Evolutionary conservation across 345 rosid genomes (phyloP).

Genomic region (Ceriops zippeliana): DNA sequence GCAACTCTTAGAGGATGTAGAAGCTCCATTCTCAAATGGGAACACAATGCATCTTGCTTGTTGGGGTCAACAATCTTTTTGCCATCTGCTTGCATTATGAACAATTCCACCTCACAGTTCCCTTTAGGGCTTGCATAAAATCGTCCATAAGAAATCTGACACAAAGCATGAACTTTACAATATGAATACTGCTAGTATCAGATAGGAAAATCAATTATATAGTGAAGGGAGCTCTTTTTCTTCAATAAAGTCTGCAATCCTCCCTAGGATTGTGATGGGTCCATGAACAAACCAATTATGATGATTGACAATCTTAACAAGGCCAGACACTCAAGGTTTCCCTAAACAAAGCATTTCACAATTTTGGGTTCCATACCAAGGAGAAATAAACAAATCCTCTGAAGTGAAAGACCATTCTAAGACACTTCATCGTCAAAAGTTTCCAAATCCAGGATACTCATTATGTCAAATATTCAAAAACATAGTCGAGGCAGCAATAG

Average conservation of each 20-base stretch:
- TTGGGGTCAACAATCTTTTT: slow-evolving; percentile 56
- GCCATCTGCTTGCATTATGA: slow-evolving; percentile 60
- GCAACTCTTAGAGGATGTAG: slow-evolving; percentile 54
- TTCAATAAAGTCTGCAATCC: neutral
- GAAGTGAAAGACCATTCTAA: neutral
- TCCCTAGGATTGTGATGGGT: neutral
- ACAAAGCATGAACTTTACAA: neutral
- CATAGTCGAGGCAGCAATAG: neutral
- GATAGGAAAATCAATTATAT: neutral
- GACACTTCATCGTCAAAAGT: neutral
- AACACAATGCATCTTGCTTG: slow-evolving; percentile 52
- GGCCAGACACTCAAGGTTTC: neutral
- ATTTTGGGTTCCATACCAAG: neutral
- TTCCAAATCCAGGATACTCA: neutral
- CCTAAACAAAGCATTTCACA: neutral
- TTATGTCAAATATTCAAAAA: neutral
- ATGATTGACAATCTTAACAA: neutral
- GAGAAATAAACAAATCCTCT: neutral
- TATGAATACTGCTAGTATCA: neutral
- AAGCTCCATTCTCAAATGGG: slow-evolving; percentile 64
- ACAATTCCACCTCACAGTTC: slow-evolving; percentile 53
- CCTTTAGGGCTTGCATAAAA: slow-evolving; percentile 45
- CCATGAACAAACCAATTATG: neutral
- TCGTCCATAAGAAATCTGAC: slow-evolving; percentile 62
- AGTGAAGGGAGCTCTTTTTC: neutral